These are phyloP conservation scores for Leccinum variicolor DNA, from an alignment of 768 basidiomycete genomes.

Conservation along the genomic window DNA sequence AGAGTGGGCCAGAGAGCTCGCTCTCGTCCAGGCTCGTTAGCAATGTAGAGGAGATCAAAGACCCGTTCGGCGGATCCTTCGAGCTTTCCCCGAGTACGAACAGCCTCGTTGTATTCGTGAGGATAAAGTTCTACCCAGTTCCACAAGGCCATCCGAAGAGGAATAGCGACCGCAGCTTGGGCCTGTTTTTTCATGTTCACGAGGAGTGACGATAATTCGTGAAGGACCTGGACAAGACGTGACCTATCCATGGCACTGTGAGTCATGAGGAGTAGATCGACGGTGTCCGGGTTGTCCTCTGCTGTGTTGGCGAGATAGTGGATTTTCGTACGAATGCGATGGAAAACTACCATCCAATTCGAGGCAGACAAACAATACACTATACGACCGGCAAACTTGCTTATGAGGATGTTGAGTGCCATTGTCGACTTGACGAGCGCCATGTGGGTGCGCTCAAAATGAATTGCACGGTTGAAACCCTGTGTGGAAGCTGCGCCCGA, in stretches of 20 bases:
- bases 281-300: conserved; percentile 60
- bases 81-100: conserved; percentile 57
- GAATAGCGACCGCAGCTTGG: conserved; percentile 66
- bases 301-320: conserved; percentile 51
- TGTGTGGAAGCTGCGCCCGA: conserved; percentile 31
- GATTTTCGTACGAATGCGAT: conserved; percentile 67
- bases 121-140: conserved; percentile 85
- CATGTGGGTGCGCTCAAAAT: conserved; percentile 62
- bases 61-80: conserved; percentile 86
- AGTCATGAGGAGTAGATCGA: conserved; percentile 76
- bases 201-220: conserved; percentile 78
- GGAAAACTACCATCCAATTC: conserved; percentile 80
- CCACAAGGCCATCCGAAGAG: conserved; percentile 80
- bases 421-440: conserved; percentile 52
- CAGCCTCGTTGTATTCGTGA: conserved; percentile 70
- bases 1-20: conserved; percentile 78
- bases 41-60: conserved; percentile 71
- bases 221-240: conserved; percentile 67
- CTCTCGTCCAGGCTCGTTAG: conserved; percentile 42
- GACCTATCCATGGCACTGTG: conserved; percentile 70
- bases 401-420: conserved; percentile 59
- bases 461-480: conserved; percentile 26
- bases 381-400: conserved; percentile 72
- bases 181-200: conserved; percentile 78
- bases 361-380: conserved; percentile 85